Evolutionary conservation across 2,329 filamentous ascomycete species (phyloP), one percentile per base, ranked within the genome.

Genomic region (Xylariaceae sp.): DNA sequence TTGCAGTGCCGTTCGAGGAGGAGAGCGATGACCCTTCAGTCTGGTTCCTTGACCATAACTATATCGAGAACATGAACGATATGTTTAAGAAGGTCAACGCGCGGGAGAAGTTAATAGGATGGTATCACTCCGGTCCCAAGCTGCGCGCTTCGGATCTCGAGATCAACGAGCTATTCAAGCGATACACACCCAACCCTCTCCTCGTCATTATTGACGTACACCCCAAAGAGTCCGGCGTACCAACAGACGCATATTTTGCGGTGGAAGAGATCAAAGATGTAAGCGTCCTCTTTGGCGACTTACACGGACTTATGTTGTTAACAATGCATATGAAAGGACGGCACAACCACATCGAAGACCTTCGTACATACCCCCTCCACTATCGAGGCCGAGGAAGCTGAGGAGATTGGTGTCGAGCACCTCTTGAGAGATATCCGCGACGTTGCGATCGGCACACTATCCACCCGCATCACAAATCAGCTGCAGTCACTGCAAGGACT

Each of bases 71-170:
- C 69, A 99, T 99, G 94, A 96, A 94, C 79, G 94, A 97, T 77
- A 99, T 99, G 94, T 99, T 99, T 84, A 99, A 99, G 82, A 97
- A 97, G 80, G 92, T 99, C 82, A 99, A 99, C 80, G 94, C 94
- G 62, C 83, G 90, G 65, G 94, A 99, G 80, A 97, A 97, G 86
- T 84, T 99, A 75, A 95, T 99, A 82, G 94, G 94, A 72, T 99
- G 94, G 94, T 99, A 99, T 77, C 94, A 99, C 78, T 96, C 94
- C 17, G 94, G 94, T 48, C 94, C 94, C 45, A 99, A 97, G 82
- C 82, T 99, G 71, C 87, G 94, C 73, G 93, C 92, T 58, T 97
- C 94, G 51, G 94, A 99, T 81, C 80, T 99, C 67, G 90, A 97
- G 79, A 96, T 99, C 87, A 99, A 99, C 78, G 94, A 99, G 79